Evolutionary conservation across 2,329 filamentous ascomycete genomes (phyloP).

Genomic region (Nothopassalora personata): DNA sequence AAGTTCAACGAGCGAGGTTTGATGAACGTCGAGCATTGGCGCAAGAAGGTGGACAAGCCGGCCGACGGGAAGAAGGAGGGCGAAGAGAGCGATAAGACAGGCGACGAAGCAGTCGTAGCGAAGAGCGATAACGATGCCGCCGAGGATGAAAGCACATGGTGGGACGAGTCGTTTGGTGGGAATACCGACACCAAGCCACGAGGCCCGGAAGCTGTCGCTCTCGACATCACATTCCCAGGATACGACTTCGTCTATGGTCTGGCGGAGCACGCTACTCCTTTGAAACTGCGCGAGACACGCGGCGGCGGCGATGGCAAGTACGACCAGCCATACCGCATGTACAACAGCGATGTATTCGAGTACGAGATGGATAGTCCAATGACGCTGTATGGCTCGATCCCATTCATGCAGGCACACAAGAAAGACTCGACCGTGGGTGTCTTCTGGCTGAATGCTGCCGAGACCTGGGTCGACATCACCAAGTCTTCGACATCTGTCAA

Average conservation of each 20-base stretch:
- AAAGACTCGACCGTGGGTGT: constrained; percentile 91
- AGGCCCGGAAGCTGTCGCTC: constrained; percentile 82
- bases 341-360: constrained; percentile 96
- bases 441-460: constrained; percentile 95
- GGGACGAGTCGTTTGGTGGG: constrained; percentile 93
- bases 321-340: constrained; percentile 84
- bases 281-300: constrained; percentile 85
- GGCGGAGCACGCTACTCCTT: constrained; percentile 80
- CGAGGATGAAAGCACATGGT: constrained; percentile 87
- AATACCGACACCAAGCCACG: constrained; percentile 94
- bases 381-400: constrained; percentile 96
- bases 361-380: constrained; percentile 96
- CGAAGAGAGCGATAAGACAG: constrained; percentile 46
- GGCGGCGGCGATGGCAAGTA: constrained; percentile 86
- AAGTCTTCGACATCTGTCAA: constrained; percentile 72
- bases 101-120: constrained; percentile 39
- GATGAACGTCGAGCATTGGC: constrained; percentile 93
- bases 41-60: constrained; percentile 70
- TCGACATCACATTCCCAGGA: constrained; percentile 88
- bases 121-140: constrained; percentile 39
- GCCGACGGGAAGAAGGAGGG: constrained; percentile 54
- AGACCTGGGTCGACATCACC: constrained; percentile 94
- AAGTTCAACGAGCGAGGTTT: constrained; percentile 86
- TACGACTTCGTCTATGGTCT: constrained; percentile 94
- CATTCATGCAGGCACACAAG: constrained; percentile 94